Conservation (phyloP, 371 early-diverging fungal genomes). For the Spraguea lophii region DNA sequence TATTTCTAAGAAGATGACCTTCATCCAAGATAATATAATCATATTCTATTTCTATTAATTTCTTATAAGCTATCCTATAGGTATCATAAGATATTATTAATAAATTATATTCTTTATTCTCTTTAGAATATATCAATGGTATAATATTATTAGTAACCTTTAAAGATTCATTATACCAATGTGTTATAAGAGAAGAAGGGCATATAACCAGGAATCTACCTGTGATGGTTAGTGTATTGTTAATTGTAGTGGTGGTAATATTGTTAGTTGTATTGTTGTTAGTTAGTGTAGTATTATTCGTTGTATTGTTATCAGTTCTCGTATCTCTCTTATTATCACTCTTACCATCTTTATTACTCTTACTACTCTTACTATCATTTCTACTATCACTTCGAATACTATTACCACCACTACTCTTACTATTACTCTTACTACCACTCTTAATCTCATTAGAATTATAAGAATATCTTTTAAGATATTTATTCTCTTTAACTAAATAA, state of each 20-base stretch:
- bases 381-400: not conserved
- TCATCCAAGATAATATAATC: conserved; percentile 94
- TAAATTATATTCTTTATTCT: conserved; percentile 34
- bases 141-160: not conserved
- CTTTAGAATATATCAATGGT: not conserved
- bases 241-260: not conserved
- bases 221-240: not conserved
- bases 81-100: conserved; percentile 83
- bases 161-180: conserved; percentile 83
- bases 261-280: not conserved
- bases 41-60: conserved; percentile 54
- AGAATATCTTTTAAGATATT: not conserved
- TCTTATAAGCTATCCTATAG: conserved; percentile 73
- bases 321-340: not conserved
- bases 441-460: not conserved
- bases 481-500: not conserved
- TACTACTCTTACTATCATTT: not conserved
- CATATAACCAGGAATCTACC: conserved; percentile 76
- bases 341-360: not conserved
- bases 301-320: not conserved
- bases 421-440: not conserved
- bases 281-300: not conserved
- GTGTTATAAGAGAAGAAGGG: conserved; percentile 77
- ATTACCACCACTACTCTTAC: not conserved
- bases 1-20: conserved; percentile 92